Percentiles rank a stretch among this genome's conserved stretches.
Evolutionary conservation across 2,329 filamentous ascomycete genomes (phyloP).

Genomic region (Sarocladiaceae sp.): DNA sequence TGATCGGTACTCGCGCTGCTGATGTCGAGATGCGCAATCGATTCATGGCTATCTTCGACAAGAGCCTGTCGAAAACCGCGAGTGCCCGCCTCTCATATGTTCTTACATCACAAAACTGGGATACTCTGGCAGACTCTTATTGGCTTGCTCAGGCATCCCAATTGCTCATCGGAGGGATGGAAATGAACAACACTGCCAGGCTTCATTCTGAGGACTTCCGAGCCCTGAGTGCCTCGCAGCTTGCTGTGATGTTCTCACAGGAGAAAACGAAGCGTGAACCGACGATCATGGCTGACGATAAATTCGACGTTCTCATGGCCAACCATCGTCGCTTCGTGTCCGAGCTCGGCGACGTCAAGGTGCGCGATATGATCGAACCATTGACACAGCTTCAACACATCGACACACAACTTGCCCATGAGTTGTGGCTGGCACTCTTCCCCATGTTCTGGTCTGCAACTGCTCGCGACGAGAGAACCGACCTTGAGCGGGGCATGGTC

Average conservation of each 20-base stretch:
- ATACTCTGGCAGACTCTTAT: conserved; percentile 88
- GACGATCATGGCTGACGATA: conserved; percentile 73
- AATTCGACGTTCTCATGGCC: conserved; percentile 73
- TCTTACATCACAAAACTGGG: conserved; percentile 92
- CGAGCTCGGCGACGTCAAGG: conserved; percentile 80
- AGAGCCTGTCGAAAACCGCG: conserved; percentile 87
- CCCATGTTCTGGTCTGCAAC: conserved; percentile 91
- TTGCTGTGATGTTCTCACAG: conserved; percentile 69
- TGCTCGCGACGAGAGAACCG: conserved; percentile 79
- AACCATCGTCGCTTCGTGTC: conserved; percentile 78
- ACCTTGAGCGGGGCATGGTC: conserved; percentile 90
- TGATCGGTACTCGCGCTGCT: conserved; percentile 88
- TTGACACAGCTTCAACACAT: conserved; percentile 89
- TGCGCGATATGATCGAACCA: conserved; percentile 85
- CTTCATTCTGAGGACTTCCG: conserved; percentile 83
- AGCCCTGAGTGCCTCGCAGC: conserved; percentile 65
- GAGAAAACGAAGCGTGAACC: conserved; percentile 68
- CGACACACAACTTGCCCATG: conserved; percentile 74
- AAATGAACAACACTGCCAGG: conserved; percentile 74
- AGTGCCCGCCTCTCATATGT: conserved; percentile 87
- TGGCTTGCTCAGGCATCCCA: conserved; percentile 97
- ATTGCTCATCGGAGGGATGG: conserved; percentile 83
- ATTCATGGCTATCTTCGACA: conserved; percentile 95
- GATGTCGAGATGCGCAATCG: conserved; percentile 96
- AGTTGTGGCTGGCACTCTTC: conserved; percentile 89